A percentile compares a stretch with the other conserved stretches of the same genome.
These are phyloP conservation scores for Pneumocystis jirovecii DNA, from an alignment of 1,139 yeast genomes.

Conservation along the genomic window DNA sequence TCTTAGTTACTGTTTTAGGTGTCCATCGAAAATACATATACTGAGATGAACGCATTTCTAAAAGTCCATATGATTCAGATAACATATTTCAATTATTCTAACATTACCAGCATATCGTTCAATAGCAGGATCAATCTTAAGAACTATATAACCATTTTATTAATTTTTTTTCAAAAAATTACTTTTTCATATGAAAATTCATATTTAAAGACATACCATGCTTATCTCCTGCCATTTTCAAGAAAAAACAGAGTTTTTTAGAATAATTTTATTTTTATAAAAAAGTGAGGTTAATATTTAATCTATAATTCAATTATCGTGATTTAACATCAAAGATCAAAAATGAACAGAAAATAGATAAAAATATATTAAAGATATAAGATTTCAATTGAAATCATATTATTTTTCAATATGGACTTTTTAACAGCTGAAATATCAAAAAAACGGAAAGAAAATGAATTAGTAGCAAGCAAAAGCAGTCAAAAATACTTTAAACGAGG, in stretches of 20 bases:
- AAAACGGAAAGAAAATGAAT: conserved; percentile 6
- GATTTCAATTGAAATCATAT: not conserved
- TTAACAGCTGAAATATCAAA: conserved; percentile 10
- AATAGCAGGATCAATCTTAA: not conserved
- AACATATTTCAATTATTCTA: too few relatives aligned
- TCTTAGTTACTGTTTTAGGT: not conserved
- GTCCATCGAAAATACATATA: not conserved
- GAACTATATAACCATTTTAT: not conserved
- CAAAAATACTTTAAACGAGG: conserved; percentile 16
- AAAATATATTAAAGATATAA: not conserved
- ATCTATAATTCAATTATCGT: not conserved
- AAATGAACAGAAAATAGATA: not conserved
- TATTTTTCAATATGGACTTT: conserved; percentile 8
- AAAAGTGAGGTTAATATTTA: not conserved
- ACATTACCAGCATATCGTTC: not conserved
- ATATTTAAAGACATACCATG: not conserved
- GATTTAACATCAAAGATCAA: too few relatives aligned
- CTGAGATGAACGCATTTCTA: not conserved
- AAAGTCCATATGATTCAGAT: not conserved
- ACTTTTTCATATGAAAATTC: not conserved
- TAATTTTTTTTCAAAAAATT: not conserved
- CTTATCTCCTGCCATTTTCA: not conserved
- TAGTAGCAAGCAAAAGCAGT: conserved; percentile 2
- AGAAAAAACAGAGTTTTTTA: not conserved
- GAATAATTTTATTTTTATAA: not conserved